phyloP scores from a whole-genome alignment of 495 filamentous ascomycete species.

The Delitschia confertaspora region DNA sequence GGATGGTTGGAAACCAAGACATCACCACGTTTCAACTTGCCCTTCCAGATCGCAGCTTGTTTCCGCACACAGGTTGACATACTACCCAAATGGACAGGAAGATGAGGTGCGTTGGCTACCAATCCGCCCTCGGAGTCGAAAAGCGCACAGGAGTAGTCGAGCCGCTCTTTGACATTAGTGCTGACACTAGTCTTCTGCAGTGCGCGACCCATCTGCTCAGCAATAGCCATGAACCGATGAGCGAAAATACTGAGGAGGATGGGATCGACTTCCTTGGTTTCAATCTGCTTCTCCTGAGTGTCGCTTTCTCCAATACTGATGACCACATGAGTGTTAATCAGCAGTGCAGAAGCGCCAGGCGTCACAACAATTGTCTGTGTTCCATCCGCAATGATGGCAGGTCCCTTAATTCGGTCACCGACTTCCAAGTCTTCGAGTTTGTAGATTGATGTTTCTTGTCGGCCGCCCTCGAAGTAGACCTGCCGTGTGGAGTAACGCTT shows the following conservation, averaged over 20 bases:
- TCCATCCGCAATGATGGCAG: constrained; percentile 85
- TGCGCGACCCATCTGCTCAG: constrained; percentile 94
- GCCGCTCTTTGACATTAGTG: constrained; percentile 94
- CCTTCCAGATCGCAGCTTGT: constrained; percentile 88
- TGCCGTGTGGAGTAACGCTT: constrained; percentile 48
- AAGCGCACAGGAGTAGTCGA: constrained; percentile 94
- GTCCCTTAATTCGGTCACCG: constrained; percentile 70
- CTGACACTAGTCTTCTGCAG: constrained; percentile 95
- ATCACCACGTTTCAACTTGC: constrained; percentile 81
- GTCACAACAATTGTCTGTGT: constrained; percentile 94
- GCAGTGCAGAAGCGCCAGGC: constrained; percentile 62
- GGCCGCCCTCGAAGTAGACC: constrained; percentile 66
- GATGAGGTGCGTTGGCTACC: constrained; percentile 89
- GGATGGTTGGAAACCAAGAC: constrained; percentile 95
- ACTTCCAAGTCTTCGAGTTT: constrained; percentile 68
- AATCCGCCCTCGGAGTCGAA: constrained; percentile 86
- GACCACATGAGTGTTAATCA: constrained; percentile 64
- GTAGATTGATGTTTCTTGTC: constrained; percentile 76
- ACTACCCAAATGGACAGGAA: constrained; percentile 83
- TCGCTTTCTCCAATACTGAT: constrained; percentile 59
- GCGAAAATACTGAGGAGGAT: constrained; percentile 95
- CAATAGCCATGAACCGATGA: constrained; percentile 97
- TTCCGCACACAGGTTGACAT: constrained; percentile 95
- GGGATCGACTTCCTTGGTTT: constrained; percentile 56
- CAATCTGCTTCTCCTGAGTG: constrained; percentile 42